These are phyloP conservation scores for Paramecium primaurelia DNA, from an alignment of 73 alveolate species.

Conservation along the genomic window DNA sequence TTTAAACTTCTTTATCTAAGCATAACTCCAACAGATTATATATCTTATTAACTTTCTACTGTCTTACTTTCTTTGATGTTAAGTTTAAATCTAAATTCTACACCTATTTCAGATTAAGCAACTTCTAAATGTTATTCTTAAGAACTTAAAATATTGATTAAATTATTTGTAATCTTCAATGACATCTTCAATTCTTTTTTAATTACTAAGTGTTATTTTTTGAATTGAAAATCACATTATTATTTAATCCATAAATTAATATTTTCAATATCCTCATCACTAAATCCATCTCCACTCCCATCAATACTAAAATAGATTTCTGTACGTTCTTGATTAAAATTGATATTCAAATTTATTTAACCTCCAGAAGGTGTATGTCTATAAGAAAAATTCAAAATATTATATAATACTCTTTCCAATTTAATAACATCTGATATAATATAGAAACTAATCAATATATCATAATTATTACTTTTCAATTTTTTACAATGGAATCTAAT, in stretches of 20 bases:
- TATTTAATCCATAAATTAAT: neutral
- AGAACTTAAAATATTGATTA: neutral
- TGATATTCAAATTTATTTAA: neutral
- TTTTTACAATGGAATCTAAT: neutral
- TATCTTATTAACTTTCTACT: neutral
- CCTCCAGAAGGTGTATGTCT: neutral
- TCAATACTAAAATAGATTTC: neutral
- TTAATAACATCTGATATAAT: neutral
- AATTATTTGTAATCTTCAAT: neutral
- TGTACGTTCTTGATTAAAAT: neutral
- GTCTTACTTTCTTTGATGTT: neutral
- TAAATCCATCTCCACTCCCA: neutral
- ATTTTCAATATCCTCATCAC: neutral
- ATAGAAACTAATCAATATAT: neutral
- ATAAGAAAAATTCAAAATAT: neutral
- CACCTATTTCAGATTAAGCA: neutral
- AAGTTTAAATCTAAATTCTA: neutral
- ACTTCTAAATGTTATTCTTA: neutral
- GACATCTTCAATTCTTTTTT: neutral
- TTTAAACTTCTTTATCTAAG: neutral
- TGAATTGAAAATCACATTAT: neutral
- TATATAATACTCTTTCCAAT: neutral
- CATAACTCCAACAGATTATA: neutral
- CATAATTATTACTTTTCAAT: neutral
- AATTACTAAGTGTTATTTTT: neutral